Evolutionary conservation across 1,139 yeast species (phyloP).

Genomic region (Candida sanyaensis): DNA sequence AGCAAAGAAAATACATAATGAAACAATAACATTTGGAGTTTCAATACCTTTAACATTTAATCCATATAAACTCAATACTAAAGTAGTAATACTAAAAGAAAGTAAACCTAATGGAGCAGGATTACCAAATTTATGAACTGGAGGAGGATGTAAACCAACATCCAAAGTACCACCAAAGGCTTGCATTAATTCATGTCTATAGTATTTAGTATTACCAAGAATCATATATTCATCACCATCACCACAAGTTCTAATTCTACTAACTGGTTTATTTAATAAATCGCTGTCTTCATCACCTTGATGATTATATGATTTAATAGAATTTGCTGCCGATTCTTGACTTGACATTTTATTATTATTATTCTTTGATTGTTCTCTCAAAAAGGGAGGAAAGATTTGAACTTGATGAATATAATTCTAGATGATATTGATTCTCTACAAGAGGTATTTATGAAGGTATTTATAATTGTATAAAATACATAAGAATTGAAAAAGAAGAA

Average conservation of each 20-base stretch:
- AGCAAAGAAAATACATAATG: constrained; percentile 40
- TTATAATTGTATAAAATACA: too few species aligned
- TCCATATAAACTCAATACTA: constrained; percentile 39
- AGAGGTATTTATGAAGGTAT: too few species aligned
- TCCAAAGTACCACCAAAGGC: constrained; percentile 27
- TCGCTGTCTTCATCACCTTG: not conserved
- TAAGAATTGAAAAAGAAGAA: too few species aligned
- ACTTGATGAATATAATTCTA: too few species aligned
- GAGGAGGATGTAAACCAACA: constrained; percentile 28
- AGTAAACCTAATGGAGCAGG: constrained; percentile 60
- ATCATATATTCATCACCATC: constrained; percentile 26
- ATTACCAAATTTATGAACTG: constrained; percentile 40
- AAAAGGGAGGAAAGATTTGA: too few species aligned
- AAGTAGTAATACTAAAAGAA: constrained; percentile 48
- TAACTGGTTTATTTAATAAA: constrained; percentile 6
- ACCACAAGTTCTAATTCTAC: constrained; percentile 21
- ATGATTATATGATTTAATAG: not conserved
- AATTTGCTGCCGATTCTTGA: not conserved
- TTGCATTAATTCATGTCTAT: constrained; percentile 37
- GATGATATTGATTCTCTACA: too few species aligned
- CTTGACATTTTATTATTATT: not conserved
- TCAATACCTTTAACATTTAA: constrained; percentile 36
- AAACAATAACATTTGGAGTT: constrained; percentile 37
- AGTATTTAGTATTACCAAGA: constrained; percentile 34
- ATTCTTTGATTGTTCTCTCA: too few species aligned